These are phyloP conservation scores for Debaryomyces singareniensis DNA, from an alignment of 1,139 yeast species.

Conservation along the genomic window DNA sequence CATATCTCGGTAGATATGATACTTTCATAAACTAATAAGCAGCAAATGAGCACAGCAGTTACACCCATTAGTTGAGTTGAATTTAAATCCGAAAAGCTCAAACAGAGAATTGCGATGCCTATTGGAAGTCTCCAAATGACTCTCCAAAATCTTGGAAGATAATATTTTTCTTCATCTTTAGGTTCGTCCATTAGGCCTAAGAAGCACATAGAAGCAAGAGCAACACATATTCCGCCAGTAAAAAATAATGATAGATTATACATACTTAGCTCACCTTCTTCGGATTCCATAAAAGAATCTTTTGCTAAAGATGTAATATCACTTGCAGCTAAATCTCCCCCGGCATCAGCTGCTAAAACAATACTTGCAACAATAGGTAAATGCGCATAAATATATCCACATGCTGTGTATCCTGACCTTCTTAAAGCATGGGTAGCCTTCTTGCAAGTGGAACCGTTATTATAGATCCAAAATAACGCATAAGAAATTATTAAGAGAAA, in stretches of 20 bases:
- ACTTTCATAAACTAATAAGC: slow-evolving; percentile 31
- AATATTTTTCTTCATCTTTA: slow-evolving; percentile 26
- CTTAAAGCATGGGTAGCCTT: slow-evolving; percentile 53
- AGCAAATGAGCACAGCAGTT: slow-evolving; percentile 24
- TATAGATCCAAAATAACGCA: slow-evolving; percentile 47
- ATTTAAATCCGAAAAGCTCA: slow-evolving; percentile 40
- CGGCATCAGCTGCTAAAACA: slow-evolving; percentile 58
- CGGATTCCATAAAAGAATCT: slow-evolving; percentile 6
- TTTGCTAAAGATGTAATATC: slow-evolving; percentile 9
- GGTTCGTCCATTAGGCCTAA: slow-evolving; percentile 35
- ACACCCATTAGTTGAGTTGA: slow-evolving; percentile 42
- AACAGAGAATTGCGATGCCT: slow-evolving; percentile 32
- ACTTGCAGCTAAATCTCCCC: slow-evolving; percentile 41
- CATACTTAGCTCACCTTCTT: slow-evolving; percentile 21
- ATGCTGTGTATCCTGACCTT: slow-evolving; percentile 41
- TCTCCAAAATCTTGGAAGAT: slow-evolving; percentile 31
- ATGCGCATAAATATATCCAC: slow-evolving; percentile 44
- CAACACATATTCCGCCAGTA: slow-evolving; percentile 43
- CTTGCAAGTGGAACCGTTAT: slow-evolving; percentile 45
- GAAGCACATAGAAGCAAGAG: slow-evolving; percentile 27
- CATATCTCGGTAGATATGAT: slow-evolving; percentile 22
- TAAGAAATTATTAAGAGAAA: slow-evolving; percentile 48
- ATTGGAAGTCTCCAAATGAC: slow-evolving; percentile 34
- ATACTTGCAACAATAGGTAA: slow-evolving; percentile 47
- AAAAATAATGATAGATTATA: slow-evolving; percentile 40